A percentile compares a stretch with the other conserved stretches of the same genome.
Evolutionary conservation across 495 filamentous ascomycete species (phyloP).

Genomic region (Staphylotrichum longicolle): DNA sequence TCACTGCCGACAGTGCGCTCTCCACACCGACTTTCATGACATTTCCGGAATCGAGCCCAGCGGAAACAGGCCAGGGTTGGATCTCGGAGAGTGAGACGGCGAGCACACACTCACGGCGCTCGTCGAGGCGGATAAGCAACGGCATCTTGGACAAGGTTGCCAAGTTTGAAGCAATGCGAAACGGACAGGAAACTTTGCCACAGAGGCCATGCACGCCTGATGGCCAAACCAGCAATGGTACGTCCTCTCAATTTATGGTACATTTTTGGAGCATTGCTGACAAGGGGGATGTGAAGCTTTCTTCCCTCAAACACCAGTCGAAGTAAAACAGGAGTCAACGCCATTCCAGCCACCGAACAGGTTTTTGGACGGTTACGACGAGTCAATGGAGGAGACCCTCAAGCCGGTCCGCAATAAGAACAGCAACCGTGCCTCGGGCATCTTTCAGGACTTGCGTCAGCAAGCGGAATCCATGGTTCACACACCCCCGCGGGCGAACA

Average conservation of each 20-base stretch:
- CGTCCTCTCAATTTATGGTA: slow-evolving; percentile 22
- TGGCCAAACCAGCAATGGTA: slow-evolving; percentile 54
- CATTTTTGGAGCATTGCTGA: slow-evolving; percentile 5
- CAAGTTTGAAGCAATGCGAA: slow-evolving; percentile 50
- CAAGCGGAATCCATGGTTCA: slow-evolving; percentile 40
- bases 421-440: slow-evolving; percentile 35
- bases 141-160: slow-evolving; percentile 52
- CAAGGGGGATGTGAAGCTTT: slow-evolving; percentile 35
- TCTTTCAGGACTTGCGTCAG: slow-evolving; percentile 48
- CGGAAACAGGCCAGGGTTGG: slow-evolving; percentile 41
- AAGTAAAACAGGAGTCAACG: slow-evolving; percentile 40
- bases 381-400: slow-evolving; percentile 58
- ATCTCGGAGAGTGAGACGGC: slow-evolving; percentile 45
- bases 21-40: slow-evolving; percentile 48
- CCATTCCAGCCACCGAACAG: slow-evolving; percentile 33
- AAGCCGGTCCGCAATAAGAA: slow-evolving; percentile 42
- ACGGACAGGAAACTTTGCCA: slow-evolving; percentile 25
- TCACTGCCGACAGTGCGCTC: slow-evolving; percentile 37
- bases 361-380: slow-evolving; percentile 52
- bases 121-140: slow-evolving; percentile 51
- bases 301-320: slow-evolving; percentile 49
- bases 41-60: slow-evolving; percentile 43
- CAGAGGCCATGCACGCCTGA: slow-evolving; percentile 59
- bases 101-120: slow-evolving; percentile 35
- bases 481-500: slow-evolving; percentile 40